Conservation (phyloP, 495 filamentous ascomycete species). For the Penicillium macrosclerotiorum region DNA sequence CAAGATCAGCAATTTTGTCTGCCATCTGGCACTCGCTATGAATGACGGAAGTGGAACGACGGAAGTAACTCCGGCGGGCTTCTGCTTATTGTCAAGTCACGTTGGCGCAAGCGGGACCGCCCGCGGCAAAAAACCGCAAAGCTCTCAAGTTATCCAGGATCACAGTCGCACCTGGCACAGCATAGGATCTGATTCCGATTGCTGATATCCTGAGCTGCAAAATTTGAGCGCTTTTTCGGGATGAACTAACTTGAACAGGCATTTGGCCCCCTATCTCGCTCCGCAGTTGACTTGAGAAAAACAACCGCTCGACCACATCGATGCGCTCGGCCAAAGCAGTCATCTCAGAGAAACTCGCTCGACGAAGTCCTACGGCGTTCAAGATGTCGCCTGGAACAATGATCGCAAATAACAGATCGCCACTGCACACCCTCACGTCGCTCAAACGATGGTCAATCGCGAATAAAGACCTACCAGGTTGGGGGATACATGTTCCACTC, state of each 20-base stretch:
- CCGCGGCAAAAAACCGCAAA: slow-evolving; percentile 9
- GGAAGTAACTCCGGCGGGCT: neutral
- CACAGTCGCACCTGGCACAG: neutral
- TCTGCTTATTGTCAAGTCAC: slow-evolving; percentile 3
- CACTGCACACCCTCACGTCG: slow-evolving; percentile 63
- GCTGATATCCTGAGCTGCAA: neutral
- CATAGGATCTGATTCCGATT: neutral
- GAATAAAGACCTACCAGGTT: slow-evolving; percentile 67
- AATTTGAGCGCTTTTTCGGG: no score
- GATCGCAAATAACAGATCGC: slow-evolving; percentile 12
- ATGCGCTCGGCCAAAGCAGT: slow-evolving; percentile 46
- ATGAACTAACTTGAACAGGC: slow-evolving; percentile 11
- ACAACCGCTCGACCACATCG: neutral
- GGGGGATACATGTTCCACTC: slow-evolving; percentile 10
- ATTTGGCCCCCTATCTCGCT: neutral
- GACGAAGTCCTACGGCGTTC: slow-evolving; percentile 14
- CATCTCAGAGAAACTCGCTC: slow-evolving; percentile 30
- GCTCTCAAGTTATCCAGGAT: neutral
- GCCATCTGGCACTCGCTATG: no score
- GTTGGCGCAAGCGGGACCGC: slow-evolving; percentile 3
- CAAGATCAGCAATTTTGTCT: slow-evolving; percentile 42
- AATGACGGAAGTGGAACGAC: neutral
- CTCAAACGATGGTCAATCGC: slow-evolving; percentile 79
- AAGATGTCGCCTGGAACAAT: slow-evolving; percentile 27
- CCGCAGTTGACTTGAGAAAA: neutral